phyloP scores from a whole-genome alignment of 1,139 yeast genomes.

The Candida labiduridarum region DNA sequence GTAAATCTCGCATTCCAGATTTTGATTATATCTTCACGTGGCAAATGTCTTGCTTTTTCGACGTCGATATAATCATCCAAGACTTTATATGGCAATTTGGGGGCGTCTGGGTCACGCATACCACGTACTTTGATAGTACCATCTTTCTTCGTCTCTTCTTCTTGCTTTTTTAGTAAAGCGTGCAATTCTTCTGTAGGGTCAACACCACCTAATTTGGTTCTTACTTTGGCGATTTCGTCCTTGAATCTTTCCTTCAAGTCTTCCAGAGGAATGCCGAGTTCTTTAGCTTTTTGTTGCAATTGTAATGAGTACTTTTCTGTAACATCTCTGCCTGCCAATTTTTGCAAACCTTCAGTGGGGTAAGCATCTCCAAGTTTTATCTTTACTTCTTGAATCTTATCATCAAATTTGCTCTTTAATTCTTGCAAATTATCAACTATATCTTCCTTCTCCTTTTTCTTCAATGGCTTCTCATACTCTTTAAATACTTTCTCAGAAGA shows the following conservation, averaged over 20 bases:
- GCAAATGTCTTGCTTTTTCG: conserved; percentile 61
- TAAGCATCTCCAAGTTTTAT: neutral
- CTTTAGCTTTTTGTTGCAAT: conserved; percentile 38
- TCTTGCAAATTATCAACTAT: neutral
- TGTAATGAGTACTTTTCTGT: conserved; percentile 31
- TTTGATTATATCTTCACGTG: conserved; percentile 68
- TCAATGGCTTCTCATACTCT: conserved; percentile 4
- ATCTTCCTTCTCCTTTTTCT: conserved; percentile 2
- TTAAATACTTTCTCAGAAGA: conserved; percentile 4
- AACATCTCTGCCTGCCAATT: conserved; percentile 14
- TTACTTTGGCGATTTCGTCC: conserved; percentile 59
- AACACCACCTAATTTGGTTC: conserved; percentile 56
- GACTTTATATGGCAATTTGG: conserved; percentile 65
- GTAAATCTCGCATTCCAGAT: conserved; percentile 91
- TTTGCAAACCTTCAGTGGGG: conserved; percentile 1
- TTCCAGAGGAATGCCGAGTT: conserved; percentile 49
- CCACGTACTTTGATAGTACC: conserved; percentile 65
- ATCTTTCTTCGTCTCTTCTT: conserved; percentile 49
- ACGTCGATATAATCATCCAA: conserved; percentile 70
- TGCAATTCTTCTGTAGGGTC: conserved; percentile 75
- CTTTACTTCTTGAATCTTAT: conserved; percentile 4
- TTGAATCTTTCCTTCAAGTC: conserved; percentile 66
- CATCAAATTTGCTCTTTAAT: neutral
- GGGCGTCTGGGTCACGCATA: conserved; percentile 49
- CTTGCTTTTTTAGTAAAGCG: conserved; percentile 49